A percentile compares a stretch with the other conserved stretches of the same genome.
Conservation (phyloP, 2,329 filamentous ascomycete species). For the Diaporthe ilicicola region DNA sequence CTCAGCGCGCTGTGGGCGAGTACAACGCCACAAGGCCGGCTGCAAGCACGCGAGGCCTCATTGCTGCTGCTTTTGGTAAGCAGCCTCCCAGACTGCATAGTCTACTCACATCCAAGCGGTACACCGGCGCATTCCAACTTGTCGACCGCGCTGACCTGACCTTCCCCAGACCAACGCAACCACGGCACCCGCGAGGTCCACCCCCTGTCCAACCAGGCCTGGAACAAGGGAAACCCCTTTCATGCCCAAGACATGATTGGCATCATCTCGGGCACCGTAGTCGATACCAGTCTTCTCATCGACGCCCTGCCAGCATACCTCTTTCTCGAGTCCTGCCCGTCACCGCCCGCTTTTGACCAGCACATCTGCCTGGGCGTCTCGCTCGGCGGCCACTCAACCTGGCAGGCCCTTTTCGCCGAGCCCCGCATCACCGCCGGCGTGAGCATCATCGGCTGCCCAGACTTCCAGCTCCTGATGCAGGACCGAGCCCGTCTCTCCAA, state of each 20-base stretch:
- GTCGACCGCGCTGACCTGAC: background rate
- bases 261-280: conserved; percentile 74
- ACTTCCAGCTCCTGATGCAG: conserved; percentile 79
- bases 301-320: conserved; percentile 81
- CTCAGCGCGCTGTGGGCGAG: conserved; percentile 70
- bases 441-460: conserved; percentile 86
- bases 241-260: conserved; percentile 96
- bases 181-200: conserved; percentile 80
- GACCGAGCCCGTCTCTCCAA: conserved; percentile 80
- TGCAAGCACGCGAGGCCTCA: conserved; percentile 62
- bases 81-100: too few relatives aligned
- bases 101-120: background rate
- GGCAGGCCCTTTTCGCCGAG: conserved; percentile 84
- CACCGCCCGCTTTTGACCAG: conserved; percentile 55
- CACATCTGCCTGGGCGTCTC: conserved; percentile 85
- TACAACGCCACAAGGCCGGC: conserved; percentile 63
- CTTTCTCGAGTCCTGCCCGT: conserved; percentile 58
- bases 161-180: conserved; percentile 78
- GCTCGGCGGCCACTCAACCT: conserved; percentile 86
- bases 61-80: conserved; percentile 77
- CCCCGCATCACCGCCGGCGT: conserved; percentile 81
- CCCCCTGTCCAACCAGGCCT: conserved; percentile 75
- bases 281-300: conserved; percentile 79
- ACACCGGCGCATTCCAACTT: too few relatives aligned
- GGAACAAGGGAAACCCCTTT: conserved; percentile 78